Base-by-base conservation (phyloP, 2,329 filamentous ascomycete genomes). In the Pleoardoris graminearum region DNA sequence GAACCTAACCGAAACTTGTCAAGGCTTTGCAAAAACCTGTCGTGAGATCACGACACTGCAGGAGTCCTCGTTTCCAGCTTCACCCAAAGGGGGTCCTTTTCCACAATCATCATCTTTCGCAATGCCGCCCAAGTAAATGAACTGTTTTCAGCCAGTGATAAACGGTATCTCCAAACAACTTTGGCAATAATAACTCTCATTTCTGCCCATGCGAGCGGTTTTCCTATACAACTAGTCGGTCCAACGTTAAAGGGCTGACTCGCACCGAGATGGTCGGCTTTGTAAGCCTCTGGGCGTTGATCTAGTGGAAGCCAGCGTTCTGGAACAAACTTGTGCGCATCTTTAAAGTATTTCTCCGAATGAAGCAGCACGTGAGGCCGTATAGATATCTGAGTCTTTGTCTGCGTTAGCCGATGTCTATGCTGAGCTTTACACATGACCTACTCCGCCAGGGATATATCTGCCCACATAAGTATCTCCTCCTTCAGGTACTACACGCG, bases 221-320 rank as follows among this genome's bases (percentile, higher is more conserved):
- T 59, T 7, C 62, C 63, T 2, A 67, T 51, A 33, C 62, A 67
- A 21, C 50, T 55, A 16, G 75, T 61, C 0, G 72, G 68, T 0
- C 77, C 77, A 33, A 70, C 67, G 8, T 64, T 71, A 59, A 79
- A 79, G 3, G 75, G 58, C 3, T 75, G 69, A 33, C 44, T 39
- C 7, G 56, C 53, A 7, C 29, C n/a, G 27, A 56, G 35, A n/a
- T 25, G 12, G 21, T 59, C 56, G 19, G 48, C 44, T 2, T 30
- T 30, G 21, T 43, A 51, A 16, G 51, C 38, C 21, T 43, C 36
- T 2, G 50, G 54, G 12, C 54, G 50, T 35, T 53, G 22, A 2
- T 30, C 29, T 5, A 30, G 12, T 8, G 56, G 47, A 22, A 58
- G 52, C 57, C 57, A 60, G 11, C 57, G 39, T 23, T 60, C 57